These are phyloP conservation scores for Pseudocercospora fuligena DNA, from an alignment of 2,329 filamentous ascomycete species.

Conservation along the genomic window DNA sequence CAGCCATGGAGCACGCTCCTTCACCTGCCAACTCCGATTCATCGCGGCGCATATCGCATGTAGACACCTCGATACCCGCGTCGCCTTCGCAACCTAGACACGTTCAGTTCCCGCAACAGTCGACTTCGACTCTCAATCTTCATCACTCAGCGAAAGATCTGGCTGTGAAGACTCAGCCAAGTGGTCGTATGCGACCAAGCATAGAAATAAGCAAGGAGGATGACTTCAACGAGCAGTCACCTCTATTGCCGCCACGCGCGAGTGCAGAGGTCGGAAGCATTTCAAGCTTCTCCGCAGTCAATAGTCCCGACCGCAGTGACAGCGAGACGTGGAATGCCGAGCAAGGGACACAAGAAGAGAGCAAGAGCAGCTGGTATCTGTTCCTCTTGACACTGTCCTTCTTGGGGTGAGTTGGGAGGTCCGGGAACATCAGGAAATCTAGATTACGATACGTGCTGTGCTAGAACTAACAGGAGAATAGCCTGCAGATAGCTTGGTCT, in stretches of 20 bases:
- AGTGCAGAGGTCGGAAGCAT: constrained; percentile 31
- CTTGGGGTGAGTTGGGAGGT: constrained; percentile 60
- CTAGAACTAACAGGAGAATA: constrained; percentile 32
- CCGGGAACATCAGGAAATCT: not conserved
- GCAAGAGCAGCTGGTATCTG: constrained; percentile 82
- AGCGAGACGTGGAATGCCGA: constrained; percentile 50
- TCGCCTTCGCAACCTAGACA: constrained; percentile 25
- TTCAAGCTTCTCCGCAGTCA: constrained; percentile 20
- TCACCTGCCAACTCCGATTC: constrained; percentile 18
- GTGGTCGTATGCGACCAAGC: constrained; percentile 16
- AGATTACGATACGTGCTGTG: not conserved
- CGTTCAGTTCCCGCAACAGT: constrained; percentile 28
- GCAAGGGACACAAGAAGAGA: constrained; percentile 52
- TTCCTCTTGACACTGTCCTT: constrained; percentile 84
- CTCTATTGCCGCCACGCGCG: constrained; percentile 33
- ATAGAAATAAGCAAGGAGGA: constrained; percentile 26
- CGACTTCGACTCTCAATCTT: constrained; percentile 19
- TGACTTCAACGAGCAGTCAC: constrained; percentile 38
- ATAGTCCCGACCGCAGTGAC: constrained; percentile 43
- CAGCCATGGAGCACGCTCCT: constrained; percentile 23
- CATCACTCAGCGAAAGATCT: constrained; percentile 16
- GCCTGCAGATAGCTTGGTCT: constrained; percentile 92
- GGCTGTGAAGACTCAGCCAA: not conserved
- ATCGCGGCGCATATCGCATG: constrained; percentile 22
- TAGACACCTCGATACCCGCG: constrained; percentile 9